Conservation (phyloP, 192 early-diverging fungal species). For the Backusella morwellensis region DNA sequence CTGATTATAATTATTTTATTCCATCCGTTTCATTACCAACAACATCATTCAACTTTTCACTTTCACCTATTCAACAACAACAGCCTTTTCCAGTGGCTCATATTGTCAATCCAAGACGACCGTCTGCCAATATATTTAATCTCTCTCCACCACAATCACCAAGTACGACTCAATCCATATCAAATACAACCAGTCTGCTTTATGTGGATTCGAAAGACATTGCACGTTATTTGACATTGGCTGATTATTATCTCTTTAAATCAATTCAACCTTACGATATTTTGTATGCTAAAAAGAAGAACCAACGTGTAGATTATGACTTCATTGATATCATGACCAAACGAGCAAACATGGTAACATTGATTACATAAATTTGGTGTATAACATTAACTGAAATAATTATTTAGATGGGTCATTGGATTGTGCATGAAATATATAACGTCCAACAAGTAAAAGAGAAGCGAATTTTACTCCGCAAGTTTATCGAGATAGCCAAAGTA, state of each 20-base stretch:
- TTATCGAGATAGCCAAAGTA: conserved; percentile 38
- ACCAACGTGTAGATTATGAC: neutral
- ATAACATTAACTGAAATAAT: neutral
- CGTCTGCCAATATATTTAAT: neutral
- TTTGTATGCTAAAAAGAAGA: conserved; percentile 5
- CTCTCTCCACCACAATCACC: conserved; percentile 27
- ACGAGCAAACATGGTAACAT: conserved; percentile 34
- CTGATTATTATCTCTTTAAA: conserved; percentile 41
- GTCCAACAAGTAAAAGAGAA: conserved; percentile 9
- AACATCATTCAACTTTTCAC: neutral
- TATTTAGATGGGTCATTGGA: conserved; percentile 35
- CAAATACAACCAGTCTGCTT: neutral
- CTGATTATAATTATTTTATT: neutral
- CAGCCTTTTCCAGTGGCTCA: neutral
- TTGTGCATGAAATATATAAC: conserved; percentile 25
- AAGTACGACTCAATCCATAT: neutral
- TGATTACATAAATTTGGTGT: neutral
- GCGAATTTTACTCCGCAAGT: conserved; percentile 18
- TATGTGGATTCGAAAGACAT: conserved; percentile 19
- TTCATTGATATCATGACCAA: conserved; percentile 37
- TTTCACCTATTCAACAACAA: neutral
- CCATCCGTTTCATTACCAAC: neutral
- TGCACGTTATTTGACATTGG: conserved; percentile 41
- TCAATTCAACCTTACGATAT: conserved; percentile 35
- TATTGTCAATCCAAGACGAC: neutral